Conservation (phyloP, 1,139 yeast genomes). For the Blastobotrys raffinosifermentans region DNA sequence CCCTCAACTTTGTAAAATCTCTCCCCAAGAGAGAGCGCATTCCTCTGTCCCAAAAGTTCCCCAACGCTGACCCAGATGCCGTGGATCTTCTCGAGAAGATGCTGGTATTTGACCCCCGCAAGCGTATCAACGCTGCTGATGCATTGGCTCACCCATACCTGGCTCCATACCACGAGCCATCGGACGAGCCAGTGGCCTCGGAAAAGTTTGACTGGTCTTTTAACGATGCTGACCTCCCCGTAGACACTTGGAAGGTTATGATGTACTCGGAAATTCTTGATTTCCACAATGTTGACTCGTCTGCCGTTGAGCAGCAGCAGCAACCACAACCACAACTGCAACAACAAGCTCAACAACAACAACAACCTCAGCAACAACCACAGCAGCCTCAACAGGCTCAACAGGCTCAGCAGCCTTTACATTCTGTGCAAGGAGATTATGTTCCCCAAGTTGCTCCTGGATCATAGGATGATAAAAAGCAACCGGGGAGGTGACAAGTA, state of each 20-base stretch:
- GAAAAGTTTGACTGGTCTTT: conserved; percentile 97
- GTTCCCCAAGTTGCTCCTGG: too few relatives aligned
- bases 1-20: conserved; percentile 87
- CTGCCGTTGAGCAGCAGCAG: conserved; percentile 13
- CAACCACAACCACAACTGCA: conserved; percentile 8
- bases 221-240: conserved; percentile 95
- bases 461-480: too few relatives aligned
- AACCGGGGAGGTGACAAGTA: too few relatives aligned
- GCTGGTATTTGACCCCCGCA: conserved; percentile 92
- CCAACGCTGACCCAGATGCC: conserved; percentile 83
- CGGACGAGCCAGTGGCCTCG: conserved; percentile 94
- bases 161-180: conserved; percentile 97
- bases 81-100: conserved; percentile 81
- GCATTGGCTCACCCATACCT: conserved; percentile 88
- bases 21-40: conserved; percentile 90
- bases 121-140: conserved; percentile 87
- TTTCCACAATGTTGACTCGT: conserved; percentile 69
- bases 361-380: conserved; percentile 3
- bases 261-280: conserved; percentile 96
- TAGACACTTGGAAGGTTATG: conserved; percentile 98
- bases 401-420: too few relatives aligned
- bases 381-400: conserved; percentile 3
- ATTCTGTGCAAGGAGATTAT: too few relatives aligned
- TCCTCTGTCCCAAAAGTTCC: conserved; percentile 78
- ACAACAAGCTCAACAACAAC: conserved; percentile 5